A percentile compares a stretch with the other conserved stretches of the same genome.
phyloP scores from a whole-genome alignment of 1,284 basidiomycete species.

The Fistulinella staudtii region DNA sequence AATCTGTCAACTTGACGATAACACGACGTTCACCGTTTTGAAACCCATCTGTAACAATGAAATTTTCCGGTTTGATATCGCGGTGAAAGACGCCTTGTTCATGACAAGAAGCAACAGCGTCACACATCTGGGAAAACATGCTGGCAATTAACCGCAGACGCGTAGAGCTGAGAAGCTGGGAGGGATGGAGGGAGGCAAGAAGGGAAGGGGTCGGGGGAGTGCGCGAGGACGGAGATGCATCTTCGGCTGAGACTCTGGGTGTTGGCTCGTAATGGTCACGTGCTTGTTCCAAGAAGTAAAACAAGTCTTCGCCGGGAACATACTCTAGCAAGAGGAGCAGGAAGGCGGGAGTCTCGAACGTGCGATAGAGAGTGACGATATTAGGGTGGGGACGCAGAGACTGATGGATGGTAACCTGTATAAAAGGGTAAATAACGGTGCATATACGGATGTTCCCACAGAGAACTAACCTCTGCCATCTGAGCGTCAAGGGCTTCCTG shows the following conservation, averaged over 20 bases:
- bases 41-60: constrained; percentile 85
- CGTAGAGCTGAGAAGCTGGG: constrained; percentile 79
- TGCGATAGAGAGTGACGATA: constrained; percentile 93
- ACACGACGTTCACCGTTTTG: constrained; percentile 65
- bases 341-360: constrained; percentile 78
- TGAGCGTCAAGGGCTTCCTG: constrained; percentile 83
- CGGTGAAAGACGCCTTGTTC: constrained; percentile 90
- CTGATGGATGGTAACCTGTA: constrained; percentile 88
- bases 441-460: constrained; percentile 9
- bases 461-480: constrained; percentile 71
- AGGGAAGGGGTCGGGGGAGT: constrained; percentile 94
- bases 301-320: constrained; percentile 94
- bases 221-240: constrained; percentile 35
- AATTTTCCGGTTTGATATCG: constrained; percentile 98
- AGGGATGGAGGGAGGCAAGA: constrained; percentile 82
- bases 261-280: constrained; percentile 76
- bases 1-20: constrained; percentile 93
- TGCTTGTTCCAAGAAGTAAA: constrained; percentile 95
- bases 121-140: constrained; percentile 98
- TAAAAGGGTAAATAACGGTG: constrained; percentile 8
- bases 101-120: constrained; percentile 96
- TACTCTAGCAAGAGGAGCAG: constrained; percentile 84
- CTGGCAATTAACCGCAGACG: constrained; percentile 89
- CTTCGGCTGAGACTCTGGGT: constrained; percentile 44
- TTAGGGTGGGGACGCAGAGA: constrained; percentile 89